Evolutionary conservation across 1,284 basidiomycete genomes (phyloP).

Genomic region (Rugiboletus extremiorientalis): DNA sequence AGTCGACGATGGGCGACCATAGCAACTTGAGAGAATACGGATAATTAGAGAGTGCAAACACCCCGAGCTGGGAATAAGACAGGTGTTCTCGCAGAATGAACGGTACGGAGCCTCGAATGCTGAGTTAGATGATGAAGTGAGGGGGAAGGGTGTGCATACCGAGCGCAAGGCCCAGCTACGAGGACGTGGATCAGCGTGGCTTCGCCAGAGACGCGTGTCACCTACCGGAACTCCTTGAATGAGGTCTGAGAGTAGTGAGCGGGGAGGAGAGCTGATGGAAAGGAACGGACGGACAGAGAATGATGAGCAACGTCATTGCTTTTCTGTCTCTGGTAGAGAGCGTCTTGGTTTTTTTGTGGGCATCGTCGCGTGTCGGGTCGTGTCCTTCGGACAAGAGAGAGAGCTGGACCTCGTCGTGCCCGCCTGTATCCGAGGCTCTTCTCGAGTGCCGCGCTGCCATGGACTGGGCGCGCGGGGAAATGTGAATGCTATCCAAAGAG

Average conservation of each 20-base stretch:
- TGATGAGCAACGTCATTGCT: conserved; percentile 84
- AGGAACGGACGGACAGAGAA: conserved; percentile 74
- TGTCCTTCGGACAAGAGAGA: conserved; percentile 56
- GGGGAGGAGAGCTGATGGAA: conserved; percentile 6
- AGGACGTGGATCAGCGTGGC: conserved; percentile 12
- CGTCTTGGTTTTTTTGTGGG: conserved; percentile 41
- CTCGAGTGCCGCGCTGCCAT: conserved; percentile 35
- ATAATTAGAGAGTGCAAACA: conserved; percentile 93
- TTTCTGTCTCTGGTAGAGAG: conserved; percentile 77
- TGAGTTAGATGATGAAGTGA: conserved; percentile 7
- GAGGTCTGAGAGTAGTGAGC: conserved; percentile 55
- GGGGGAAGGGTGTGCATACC: conserved; percentile 42
- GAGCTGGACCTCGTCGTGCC: conserved; percentile 60
- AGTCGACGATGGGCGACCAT: conserved; percentile 98
- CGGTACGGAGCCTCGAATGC: conserved; percentile 82
- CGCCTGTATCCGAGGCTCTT: conserved; percentile 36
- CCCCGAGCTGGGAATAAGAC: conserved; percentile 94
- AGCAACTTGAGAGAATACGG: conserved; percentile 97
- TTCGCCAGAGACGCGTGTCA: conserved; percentile 24
- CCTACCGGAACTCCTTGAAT: conserved; percentile 96
- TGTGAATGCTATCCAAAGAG: conserved; percentile 63
- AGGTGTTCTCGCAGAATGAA: conserved; percentile 94
- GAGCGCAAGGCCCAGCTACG: conserved; percentile 70
- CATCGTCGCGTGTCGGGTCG: conserved; percentile 43
- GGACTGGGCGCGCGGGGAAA: conserved; percentile 62